These are phyloP conservation scores for Magnusiomyces tetraspermus DNA, from an alignment of 1,139 yeast species.

Conservation along the genomic window DNA sequence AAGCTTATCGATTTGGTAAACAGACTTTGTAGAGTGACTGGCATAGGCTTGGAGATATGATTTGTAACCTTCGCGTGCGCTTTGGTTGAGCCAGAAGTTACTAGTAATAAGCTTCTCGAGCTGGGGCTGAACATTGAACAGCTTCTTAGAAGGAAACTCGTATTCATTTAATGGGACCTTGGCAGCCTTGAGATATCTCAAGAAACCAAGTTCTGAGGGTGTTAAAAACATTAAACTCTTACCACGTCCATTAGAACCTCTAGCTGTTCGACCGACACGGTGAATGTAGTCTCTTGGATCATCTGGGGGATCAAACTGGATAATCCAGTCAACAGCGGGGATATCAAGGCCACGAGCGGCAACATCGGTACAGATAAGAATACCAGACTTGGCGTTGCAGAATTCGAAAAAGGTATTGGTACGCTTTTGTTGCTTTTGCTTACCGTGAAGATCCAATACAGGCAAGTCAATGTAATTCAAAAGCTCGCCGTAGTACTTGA, in stretches of 20 bases:
- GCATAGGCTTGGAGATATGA: constrained; percentile 95
- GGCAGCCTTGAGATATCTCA: constrained; percentile 90
- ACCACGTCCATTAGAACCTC: constrained; percentile 89
- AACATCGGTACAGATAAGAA: constrained; percentile 88
- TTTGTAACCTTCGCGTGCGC: constrained; percentile 96
- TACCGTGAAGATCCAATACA: constrained; percentile 91
- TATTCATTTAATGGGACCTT: constrained; percentile 95
- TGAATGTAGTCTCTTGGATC: constrained; percentile 98
- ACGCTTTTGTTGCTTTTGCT: constrained; percentile 96
- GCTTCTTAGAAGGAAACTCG: constrained; percentile 87
- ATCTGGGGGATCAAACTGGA: constrained; percentile 97
- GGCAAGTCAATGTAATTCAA: constrained; percentile 93
- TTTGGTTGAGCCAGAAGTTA: constrained; percentile 87
- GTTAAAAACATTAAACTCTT: constrained; percentile 89
- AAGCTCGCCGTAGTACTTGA: constrained; percentile 88
- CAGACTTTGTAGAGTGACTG: constrained; percentile 90
- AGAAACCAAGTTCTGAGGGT: constrained; percentile 88
- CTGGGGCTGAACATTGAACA: constrained; percentile 93
- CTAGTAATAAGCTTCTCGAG: constrained; percentile 82
- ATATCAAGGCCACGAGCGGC: constrained; percentile 98
- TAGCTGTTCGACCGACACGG: constrained; percentile 96
- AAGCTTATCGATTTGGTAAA: constrained; percentile 88
- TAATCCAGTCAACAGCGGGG: constrained; percentile 95
- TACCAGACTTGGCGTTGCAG: constrained; percentile 93
- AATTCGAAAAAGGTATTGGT: constrained; percentile 96